Conservation (phyloP, 2,329 filamentous ascomycete genomes). For the Cercospora brassicicola region DNA sequence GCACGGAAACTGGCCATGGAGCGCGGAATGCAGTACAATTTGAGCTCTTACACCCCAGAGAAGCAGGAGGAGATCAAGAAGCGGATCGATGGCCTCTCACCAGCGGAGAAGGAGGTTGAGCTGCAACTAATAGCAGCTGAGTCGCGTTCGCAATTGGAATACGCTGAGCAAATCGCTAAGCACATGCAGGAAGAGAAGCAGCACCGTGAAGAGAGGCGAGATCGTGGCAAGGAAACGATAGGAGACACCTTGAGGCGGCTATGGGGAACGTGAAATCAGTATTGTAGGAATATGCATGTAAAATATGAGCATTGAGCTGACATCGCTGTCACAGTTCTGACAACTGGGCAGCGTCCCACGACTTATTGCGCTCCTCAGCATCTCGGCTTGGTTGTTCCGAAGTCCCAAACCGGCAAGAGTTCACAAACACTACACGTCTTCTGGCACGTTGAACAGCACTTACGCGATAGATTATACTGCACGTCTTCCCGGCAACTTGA, state of each 20-base stretch:
- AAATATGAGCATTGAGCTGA: not conserved
- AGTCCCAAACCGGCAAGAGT: constrained; percentile 12
- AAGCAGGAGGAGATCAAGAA: constrained; percentile 59
- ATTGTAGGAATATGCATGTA: not conserved
- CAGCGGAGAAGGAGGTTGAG: constrained; percentile 54
- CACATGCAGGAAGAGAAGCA: constrained; percentile 59
- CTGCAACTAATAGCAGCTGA: constrained; percentile 65
- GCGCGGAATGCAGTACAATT: constrained; percentile 46
- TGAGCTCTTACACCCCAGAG: constrained; percentile 56
- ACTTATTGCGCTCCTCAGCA: not conserved
- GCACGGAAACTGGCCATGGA: constrained; percentile 30
- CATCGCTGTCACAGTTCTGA: not conserved
- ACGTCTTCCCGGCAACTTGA: not conserved
- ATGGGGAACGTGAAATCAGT: constrained; percentile 29
- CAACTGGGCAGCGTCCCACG: not conserved
- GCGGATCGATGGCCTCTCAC: constrained; percentile 34
- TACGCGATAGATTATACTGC: constrained; percentile 6
- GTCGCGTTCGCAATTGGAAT: constrained; percentile 59
- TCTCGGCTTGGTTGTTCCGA: not conserved
- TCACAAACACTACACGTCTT: constrained; percentile 14
- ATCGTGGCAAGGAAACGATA: constrained; percentile 52
- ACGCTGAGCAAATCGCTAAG: constrained; percentile 57
- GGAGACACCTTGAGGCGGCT: constrained; percentile 43
- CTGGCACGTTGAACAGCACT: not conserved
- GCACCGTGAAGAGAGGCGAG: constrained; percentile 57